Evolutionary conservation across 768 basidiomycete species (phyloP).

Genomic region (Boletus coccyginus): DNA sequence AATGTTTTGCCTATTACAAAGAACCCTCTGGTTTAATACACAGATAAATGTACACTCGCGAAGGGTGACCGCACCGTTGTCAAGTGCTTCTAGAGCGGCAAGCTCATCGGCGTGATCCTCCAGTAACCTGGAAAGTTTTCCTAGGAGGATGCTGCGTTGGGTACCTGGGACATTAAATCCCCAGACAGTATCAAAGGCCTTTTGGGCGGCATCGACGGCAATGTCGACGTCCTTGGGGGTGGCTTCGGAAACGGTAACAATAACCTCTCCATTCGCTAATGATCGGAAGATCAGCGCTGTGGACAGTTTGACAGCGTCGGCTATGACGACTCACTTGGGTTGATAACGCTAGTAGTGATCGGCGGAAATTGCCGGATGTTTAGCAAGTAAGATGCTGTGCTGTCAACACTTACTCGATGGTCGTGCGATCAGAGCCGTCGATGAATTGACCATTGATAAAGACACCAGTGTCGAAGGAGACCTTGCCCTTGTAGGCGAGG

Average conservation of each 20-base stretch:
- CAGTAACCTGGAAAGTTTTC: constrained; percentile 63
- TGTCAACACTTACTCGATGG: constrained; percentile 61
- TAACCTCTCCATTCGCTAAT: constrained; percentile 60
- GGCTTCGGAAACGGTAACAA: constrained; percentile 54
- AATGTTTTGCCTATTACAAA: constrained; percentile 52
- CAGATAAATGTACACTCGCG: background rate
- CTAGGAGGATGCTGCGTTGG: constrained; percentile 53
- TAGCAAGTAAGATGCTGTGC: background rate
- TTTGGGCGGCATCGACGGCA: constrained; percentile 68
- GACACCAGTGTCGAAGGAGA: constrained; percentile 58
- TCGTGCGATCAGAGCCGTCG: constrained; percentile 51
- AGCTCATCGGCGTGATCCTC: constrained; percentile 60
- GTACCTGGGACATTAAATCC: constrained; percentile 57
- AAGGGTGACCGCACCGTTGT: constrained; percentile 46
- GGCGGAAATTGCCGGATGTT: background rate
- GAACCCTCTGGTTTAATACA: background rate
- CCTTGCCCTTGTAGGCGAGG: constrained; percentile 54
- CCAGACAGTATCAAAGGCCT: constrained; percentile 63
- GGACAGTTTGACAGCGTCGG: too few species aligned
- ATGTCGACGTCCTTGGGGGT: constrained; percentile 69
- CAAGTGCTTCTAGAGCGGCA: constrained; percentile 70
- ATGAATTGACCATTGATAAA: constrained; percentile 72
- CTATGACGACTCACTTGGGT: constrained; percentile 41
- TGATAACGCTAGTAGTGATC: constrained; percentile 45
- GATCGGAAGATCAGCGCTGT: too few species aligned